Evolutionary conservation across 208 protist species (phyloP).

Genomic region (Naegleria fowleri): DNA sequence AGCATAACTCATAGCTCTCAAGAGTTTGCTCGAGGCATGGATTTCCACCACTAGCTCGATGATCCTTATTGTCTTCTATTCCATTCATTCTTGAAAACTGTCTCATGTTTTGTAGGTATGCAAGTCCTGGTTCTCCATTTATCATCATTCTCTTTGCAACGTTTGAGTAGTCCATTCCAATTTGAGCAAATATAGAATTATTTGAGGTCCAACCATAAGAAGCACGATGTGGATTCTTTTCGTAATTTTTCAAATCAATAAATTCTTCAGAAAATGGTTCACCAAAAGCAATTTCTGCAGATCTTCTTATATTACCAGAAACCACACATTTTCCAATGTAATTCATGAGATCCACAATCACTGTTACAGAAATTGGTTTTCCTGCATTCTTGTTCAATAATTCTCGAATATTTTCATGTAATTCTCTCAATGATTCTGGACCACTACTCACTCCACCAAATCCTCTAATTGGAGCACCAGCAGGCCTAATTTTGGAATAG

Average conservation of each 20-base stretch:
- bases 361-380: slow-evolving; percentile 46
- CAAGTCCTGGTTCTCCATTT: slow-evolving; percentile 72
- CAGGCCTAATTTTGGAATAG: slow-evolving; percentile 51
- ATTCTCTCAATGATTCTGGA: slow-evolving; percentile 45
- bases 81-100: slow-evolving; percentile 55
- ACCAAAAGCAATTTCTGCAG: slow-evolving; percentile 70
- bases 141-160: slow-evolving; percentile 43
- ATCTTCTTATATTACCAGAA: slow-evolving; percentile 59
- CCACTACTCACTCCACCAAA: slow-evolving; percentile 40
- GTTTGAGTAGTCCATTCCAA: slow-evolving; percentile 64
- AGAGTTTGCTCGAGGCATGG: slow-evolving; percentile 71
- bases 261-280: slow-evolving; percentile 51
- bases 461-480: slow-evolving; percentile 51
- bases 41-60: slow-evolving; percentile 56
- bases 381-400: slow-evolving; percentile 41
- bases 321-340: slow-evolving; percentile 68
- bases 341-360: slow-evolving; percentile 75
- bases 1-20: slow-evolving; percentile 69
- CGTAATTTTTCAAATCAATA: slow-evolving; percentile 69
- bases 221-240: slow-evolving; percentile 52
- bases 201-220: slow-evolving; percentile 65
- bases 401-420: slow-evolving; percentile 42
- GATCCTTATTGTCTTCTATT: slow-evolving; percentile 39
- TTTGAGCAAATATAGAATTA: slow-evolving; percentile 59
- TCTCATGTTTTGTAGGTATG: slow-evolving; percentile 69